Percentiles rank a stretch among this genome's conserved stretches.
Evolutionary conservation across 768 basidiomycete genomes (phyloP).

Genomic region (Collybia sordida): DNA sequence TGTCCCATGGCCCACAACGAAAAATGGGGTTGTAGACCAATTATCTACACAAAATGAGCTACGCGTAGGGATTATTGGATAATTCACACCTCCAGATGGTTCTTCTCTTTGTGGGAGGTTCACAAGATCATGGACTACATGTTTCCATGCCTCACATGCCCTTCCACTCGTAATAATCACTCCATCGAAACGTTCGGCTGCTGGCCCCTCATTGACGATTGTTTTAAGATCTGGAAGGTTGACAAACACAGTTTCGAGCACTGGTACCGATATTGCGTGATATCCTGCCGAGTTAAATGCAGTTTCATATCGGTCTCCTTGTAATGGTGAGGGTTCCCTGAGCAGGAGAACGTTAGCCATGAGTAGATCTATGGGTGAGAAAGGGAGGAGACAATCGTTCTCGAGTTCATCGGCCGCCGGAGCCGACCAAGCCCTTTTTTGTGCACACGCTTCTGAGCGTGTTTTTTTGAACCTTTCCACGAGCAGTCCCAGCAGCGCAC

Average conservation of each 20-base stretch:
- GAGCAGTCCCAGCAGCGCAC: not conserved
- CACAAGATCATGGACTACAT: conserved; percentile 33
- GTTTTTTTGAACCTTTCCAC: not conserved
- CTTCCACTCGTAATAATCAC: conserved; percentile 81
- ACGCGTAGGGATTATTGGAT: conserved; percentile 1
- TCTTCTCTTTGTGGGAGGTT: not conserved
- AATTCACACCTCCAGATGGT: conserved; percentile 2
- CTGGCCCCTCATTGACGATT: conserved; percentile 40
- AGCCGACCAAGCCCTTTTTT: not conserved
- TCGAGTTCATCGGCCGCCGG: not conserved
- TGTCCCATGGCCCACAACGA: conserved; percentile 74
- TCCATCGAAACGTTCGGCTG: conserved; percentile 37
- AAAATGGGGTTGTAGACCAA: conserved; percentile 70
- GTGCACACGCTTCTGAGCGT: not conserved
- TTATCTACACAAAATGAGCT: conserved; percentile 22
- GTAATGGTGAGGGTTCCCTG: conserved; percentile 34
- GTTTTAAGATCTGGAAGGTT: conserved; percentile 45
- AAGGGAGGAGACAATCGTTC: not conserved
- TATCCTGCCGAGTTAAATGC: conserved; percentile 50
- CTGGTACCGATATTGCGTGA: conserved; percentile 58
- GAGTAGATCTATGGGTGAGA: not conserved
- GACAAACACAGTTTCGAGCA: conserved; percentile 63
- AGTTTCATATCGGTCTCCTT: conserved; percentile 59
- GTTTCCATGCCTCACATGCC: conserved; percentile 70
- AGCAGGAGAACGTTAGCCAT: conserved; percentile 45